Base-by-base conservation (phyloP, 495 filamentous ascomycete genomes). In the Penicillium malachiteum region DNA sequence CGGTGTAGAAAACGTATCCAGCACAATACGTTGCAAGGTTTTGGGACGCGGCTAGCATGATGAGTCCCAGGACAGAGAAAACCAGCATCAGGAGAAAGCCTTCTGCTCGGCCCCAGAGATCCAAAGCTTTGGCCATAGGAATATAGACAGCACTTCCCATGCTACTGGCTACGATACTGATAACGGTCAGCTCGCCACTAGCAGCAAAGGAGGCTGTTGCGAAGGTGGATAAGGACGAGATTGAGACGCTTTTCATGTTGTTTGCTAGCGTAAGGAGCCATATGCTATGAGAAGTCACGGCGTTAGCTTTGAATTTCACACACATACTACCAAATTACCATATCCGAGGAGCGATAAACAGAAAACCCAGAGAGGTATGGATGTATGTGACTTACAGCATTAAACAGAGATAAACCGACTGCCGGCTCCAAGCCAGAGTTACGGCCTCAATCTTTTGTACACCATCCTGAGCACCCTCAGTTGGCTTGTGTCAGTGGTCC, bases 51-150 rank as follows among this genome's bases (percentile, higher is more conserved):
- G 78, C 78, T 55, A 79, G 71, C 54, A 80, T 55, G 16, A 80
- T 68, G 47, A 79, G 46, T 2, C 70, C 67, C 2, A 77, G 6
- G 0, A 63, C 71, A 5, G 64, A 57, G 50, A 73, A 63, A 9
- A 55, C 32, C 0, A 71, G 51, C 69, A 73, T 71, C 41, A 80
- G 21, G 17, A 65, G 73, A 62, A 86, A 87, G 34, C 75, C 75
- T 46, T 78, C 63, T 63, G 80, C 57, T 62, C 82, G 62, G 48
- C 85, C 86, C 75, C 80, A 88, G 21, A 86, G 69, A 64, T 90
- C 84, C 54, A 88, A 70, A 26, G 86, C 71, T 70, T 88, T 88
- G 38, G 84, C 86, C 18, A 87, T 70, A 2, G 85, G 78, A 43
- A 88, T 65, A 50, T 67, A 72, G 6, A 59, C 54, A 2, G 67